These are phyloP conservation scores for Isoetes engelmannii DNA, from an alignment of 83 land plant species.

Conservation along the genomic window DNA sequence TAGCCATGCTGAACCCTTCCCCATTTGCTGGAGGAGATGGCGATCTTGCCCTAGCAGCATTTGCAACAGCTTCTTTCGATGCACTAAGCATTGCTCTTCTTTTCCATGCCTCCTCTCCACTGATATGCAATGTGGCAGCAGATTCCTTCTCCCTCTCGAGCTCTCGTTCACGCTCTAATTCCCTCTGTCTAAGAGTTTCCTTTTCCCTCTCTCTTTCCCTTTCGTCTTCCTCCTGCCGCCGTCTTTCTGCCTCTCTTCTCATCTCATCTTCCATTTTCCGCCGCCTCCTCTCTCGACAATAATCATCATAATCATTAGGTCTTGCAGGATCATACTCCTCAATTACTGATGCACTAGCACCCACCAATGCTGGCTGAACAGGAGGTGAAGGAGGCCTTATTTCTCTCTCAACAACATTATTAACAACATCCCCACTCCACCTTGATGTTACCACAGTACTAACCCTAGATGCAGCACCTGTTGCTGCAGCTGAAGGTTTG, in stretches of 20 bases:
- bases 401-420: conserved; percentile 7
- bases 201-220: conserved; percentile 38
- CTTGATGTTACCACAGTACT: conserved; percentile 1
- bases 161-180: conserved; percentile 28
- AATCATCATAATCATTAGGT: conserved; percentile 94
- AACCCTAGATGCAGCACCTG: background rate
- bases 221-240: conserved; percentile 61
- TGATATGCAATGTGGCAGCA: conserved; percentile 44
- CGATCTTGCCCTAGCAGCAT: conserved; percentile 37
- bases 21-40: conserved; percentile 61
- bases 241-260: conserved; percentile 61
- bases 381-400: conserved; percentile 20
- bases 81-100: conserved; percentile 66
- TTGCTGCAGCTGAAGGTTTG: conserved; percentile 11
- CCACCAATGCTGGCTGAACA: conserved; percentile 64
- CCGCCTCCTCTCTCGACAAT: conserved; percentile 60
- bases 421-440: conserved; percentile 18
- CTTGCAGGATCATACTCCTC: conserved; percentile 96
- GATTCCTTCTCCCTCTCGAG: conserved; percentile 43
- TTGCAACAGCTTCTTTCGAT: conserved; percentile 30
- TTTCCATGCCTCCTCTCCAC: conserved; percentile 93
- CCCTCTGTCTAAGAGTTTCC: conserved; percentile 35
- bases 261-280: conserved; percentile 72
- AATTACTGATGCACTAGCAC: conserved; percentile 47
- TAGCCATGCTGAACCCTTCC: conserved; percentile 57